Evolutionary conservation across 306 rosid species (phyloP).

Genomic region (Mimosa bimucronata): DNA sequence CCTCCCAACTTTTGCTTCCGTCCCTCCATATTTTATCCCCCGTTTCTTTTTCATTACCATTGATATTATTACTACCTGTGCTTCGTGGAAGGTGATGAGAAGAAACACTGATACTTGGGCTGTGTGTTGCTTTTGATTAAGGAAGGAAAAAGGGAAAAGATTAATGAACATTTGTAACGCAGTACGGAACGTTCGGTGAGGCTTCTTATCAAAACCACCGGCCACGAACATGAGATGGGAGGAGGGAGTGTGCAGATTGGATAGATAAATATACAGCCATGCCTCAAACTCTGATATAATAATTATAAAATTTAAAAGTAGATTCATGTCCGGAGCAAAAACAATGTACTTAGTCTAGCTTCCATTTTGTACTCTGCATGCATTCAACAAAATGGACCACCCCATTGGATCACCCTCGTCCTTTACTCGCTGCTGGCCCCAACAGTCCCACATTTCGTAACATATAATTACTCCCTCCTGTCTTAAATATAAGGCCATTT

Average conservation of each 20-base stretch:
- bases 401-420: background rate
- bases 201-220: background rate
- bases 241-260: constrained; percentile 20
- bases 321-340: constrained; percentile 19
- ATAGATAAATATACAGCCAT: background rate
- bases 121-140: too few species aligned
- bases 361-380: background rate
- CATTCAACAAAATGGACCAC: constrained; percentile 53
- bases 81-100: background rate
- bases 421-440: background rate
- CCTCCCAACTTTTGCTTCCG: background rate
- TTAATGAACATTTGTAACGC: background rate
- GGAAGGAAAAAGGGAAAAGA: background rate
- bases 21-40: background rate
- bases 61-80: background rate
- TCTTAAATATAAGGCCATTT: too few species aligned
- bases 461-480: background rate
- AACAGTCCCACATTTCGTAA: background rate
- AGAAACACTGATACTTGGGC: too few species aligned
- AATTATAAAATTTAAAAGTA: background rate
- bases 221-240: background rate
- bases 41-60: background rate
- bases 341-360: constrained; percentile 50
- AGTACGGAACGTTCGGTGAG: background rate
- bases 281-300: background rate